These are phyloP conservation scores for Nitzschia sp. DNA, from an alignment of 108 stramenopile genomes.

Conservation along the genomic window DNA sequence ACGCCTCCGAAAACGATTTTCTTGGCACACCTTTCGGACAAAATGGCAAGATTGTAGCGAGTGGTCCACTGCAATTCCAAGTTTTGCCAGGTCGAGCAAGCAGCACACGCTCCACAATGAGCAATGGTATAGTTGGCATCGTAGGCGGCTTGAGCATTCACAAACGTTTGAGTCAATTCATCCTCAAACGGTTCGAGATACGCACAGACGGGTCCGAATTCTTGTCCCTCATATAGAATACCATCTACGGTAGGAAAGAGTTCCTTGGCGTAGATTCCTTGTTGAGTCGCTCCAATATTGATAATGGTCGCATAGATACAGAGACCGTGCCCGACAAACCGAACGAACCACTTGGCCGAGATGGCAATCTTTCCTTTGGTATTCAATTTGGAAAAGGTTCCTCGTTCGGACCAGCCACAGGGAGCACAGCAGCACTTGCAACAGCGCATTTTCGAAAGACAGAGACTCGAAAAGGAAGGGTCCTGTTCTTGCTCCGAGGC, in stretches of 20 bases:
- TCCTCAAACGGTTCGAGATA: conserved; percentile 42
- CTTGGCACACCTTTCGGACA: no score
- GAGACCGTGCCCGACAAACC: not conserved
- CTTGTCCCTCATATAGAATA: conserved; percentile 31
- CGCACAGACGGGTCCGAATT: conserved; percentile 54
- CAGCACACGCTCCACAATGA: conserved; percentile 57
- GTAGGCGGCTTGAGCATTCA: conserved; percentile 31
- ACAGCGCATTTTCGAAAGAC: no score
- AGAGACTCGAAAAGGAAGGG: no score
- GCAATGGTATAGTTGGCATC: conserved; percentile 44
- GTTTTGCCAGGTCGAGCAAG: conserved; percentile 55
- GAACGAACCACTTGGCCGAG: not conserved
- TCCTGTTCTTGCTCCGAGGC: no score
- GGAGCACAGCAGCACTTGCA: no score
- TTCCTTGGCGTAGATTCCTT: conserved; percentile 23
- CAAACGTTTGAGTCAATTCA: conserved; percentile 56
- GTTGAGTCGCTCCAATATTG: conserved; percentile 43
- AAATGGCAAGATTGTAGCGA: no score
- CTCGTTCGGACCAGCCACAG: no score
- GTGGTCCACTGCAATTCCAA: conserved; percentile 42
- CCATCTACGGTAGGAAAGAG: conserved; percentile 23
- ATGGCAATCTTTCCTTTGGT: not conserved
- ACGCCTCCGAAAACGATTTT: no score
- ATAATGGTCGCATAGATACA: conserved; percentile 46
- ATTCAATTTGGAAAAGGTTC: no score